Percentiles rank a stretch among this genome's conserved stretches.
Conservation (phyloP, 495 filamentous ascomycete species). For the Talaromyces thailandensis region DNA sequence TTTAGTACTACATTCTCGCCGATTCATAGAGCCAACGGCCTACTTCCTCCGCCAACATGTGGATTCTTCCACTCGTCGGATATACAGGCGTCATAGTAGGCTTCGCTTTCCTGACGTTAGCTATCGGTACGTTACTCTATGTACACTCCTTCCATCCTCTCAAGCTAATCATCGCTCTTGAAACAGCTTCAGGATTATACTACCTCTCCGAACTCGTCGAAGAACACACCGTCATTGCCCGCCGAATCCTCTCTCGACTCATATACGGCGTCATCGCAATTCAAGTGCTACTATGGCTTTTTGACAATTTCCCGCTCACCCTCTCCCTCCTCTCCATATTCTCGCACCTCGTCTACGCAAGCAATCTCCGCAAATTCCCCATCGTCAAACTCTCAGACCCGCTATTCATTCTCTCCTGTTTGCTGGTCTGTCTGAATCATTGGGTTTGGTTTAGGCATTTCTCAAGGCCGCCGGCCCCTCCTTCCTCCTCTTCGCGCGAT, state of each 20-base stretch:
- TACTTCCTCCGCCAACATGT: conserved; percentile 48
- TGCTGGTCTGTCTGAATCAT: conserved; percentile 84
- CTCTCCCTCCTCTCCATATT: conserved; percentile 66
- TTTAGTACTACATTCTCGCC: not conserved
- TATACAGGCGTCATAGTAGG: conserved; percentile 81
- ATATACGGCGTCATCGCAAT: conserved; percentile 77
- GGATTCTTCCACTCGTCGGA: conserved; percentile 83
- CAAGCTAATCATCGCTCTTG: not conserved
- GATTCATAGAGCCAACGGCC: not conserved
- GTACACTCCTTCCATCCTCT: not conserved
- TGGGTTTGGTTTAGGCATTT: conserved; percentile 96
- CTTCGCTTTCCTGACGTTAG: conserved; percentile 87
- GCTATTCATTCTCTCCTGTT: conserved; percentile 76
- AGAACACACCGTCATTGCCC: conserved; percentile 89
- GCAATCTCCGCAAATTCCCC: conserved; percentile 81
- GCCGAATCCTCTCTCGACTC: conserved; percentile 69
- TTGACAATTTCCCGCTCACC: conserved; percentile 76
- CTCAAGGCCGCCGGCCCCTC: conserved; percentile 42
- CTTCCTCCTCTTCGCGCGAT: conserved; percentile 11
- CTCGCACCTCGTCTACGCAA: conserved; percentile 81
- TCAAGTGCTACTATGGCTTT: conserved; percentile 62
- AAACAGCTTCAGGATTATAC: conserved; percentile 84
- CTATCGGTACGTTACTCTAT: conserved; percentile 60
- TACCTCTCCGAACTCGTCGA: conserved; percentile 97
- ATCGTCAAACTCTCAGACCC: conserved; percentile 85